Base-by-base conservation (phyloP, 148 eudicot species). In the Cornus controversa region DNA sequence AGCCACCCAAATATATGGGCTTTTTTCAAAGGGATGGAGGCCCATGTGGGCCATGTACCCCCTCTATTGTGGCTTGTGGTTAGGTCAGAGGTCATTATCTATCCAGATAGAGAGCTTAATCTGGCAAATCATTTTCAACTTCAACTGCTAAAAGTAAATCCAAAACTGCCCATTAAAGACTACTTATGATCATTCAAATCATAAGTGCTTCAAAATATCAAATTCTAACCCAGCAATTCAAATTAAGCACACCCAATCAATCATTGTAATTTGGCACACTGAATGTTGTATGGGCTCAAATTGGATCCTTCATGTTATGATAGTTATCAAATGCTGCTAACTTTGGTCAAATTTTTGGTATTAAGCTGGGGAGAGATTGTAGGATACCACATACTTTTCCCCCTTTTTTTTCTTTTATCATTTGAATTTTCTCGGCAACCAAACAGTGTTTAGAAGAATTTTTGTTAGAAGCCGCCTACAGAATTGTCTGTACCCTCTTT, bases 51-150 rank as follows among this genome's bases (percentile, higher is more conserved):
- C 64, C n/a, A n/a, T n/a, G n/a, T n/a, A n/a, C n/a, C n/a, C n/a
- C n/a, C n/a, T 27, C 58, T 37, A 24, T 79, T 80, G 22, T 84
- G 82, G 70, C 36, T 24, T 37, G 53, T 76, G 71, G 79, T 82
- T 82, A 82, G 87, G 87, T 82, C 68, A 73, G 23, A 25, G n/a
- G 72, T 85, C 87, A 73, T 53, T 70, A 6, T 82, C 85, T 20
- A 65, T 10, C 4, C 10, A 27, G 60, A 23, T 62, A 16, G 26
- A 27, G 60, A 36, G 57, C 72, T 53, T 60, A 64, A 67, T 71
- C 63, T 15, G 42, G 50, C 34, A 66, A 66, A 72, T 14, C 63
- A 42, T 26, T 62, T 76, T 45, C 66, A 72, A 68, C 25, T 68
- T 80, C 79, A 81, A 76, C 13, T 75, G 75, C 26, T 68, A 22